These are phyloP conservation scores for Ceratocystis albifundus DNA, from an alignment of 2,329 filamentous ascomycete species.

Conservation along the genomic window DNA sequence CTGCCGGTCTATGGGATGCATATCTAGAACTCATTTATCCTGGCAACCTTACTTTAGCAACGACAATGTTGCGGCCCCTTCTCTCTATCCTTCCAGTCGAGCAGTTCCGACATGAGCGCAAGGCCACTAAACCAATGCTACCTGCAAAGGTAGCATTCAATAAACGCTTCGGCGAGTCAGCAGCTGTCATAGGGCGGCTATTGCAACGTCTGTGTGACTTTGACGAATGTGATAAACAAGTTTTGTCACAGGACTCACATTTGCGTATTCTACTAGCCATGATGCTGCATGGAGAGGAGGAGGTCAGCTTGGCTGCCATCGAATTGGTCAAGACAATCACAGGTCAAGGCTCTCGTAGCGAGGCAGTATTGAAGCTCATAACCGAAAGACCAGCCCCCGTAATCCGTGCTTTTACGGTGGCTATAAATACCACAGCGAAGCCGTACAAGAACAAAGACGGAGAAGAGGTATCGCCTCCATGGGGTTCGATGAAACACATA, in stretches of 20 bases:
- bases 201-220: conserved; percentile 73
- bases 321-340: conserved; percentile 76
- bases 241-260: conserved; percentile 57
- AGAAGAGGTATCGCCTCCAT: conserved; percentile 31
- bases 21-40: conserved; percentile 57
- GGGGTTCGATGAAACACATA: conserved; percentile 46
- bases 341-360: conserved; percentile 45
- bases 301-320: conserved; percentile 67
- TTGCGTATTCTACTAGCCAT: conserved; percentile 62
- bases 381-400: conserved; percentile 30
- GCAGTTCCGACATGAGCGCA: conserved; percentile 50
- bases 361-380: conserved; percentile 40
- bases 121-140: conserved; percentile 32
- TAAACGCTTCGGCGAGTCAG: conserved; percentile 46
- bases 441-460: conserved; percentile 21
- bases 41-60: conserved; percentile 60
- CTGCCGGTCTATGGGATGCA: conserved; percentile 65
- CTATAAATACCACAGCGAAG: conserved; percentile 31
- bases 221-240: conserved; percentile 52
- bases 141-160: conserved; percentile 62
- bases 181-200: conserved; percentile 55
- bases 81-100: conserved; percentile 64
- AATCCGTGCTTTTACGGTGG: conserved; percentile 34
- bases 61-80: conserved; percentile 59
- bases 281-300: conserved; percentile 68